Base-by-base conservation (phyloP, 768 basidiomycete species). In the Serendipita sp. region DNA sequence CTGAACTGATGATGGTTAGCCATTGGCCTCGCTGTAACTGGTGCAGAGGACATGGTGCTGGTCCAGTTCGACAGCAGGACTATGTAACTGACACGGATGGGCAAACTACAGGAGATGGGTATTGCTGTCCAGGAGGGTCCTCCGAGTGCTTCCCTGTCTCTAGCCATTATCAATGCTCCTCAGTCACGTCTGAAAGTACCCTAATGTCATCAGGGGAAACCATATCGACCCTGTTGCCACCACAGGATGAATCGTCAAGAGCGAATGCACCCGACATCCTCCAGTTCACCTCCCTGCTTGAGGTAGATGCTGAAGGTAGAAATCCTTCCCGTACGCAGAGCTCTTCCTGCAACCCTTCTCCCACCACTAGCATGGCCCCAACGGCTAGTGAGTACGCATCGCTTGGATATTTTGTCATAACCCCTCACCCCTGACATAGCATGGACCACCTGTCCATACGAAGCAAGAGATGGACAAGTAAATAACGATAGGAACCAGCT, bases 21-120 rank as follows among this genome's bases (percentile, higher is more conserved):
- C 79, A 80, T 67, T 82, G 80, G 80, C 79, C 80, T 1, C 60
- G 79, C 53, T 82, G 80, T 67, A 75, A 79, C 65, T 81, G 79
- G 79, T 82, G 80, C 64, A 61, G 63, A 26, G 60, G 14, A 38
- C 34, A 38, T 38, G 34, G 34, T 14, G 5, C 34, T 38, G 34
- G 14, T 38, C 34, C 7, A 14, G 14, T 14, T 38, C 34, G 5
- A 38, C 34, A 38, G 14, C 34, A 14, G 14, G 5, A 38, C 34
- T 5, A 38, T 38, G 14, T 14, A 14, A 7, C 34, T 38, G 34
- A 38, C 14, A 38, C 34, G 34, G 34, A 38, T 38, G 34, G 14
- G 34, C 7, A 38, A 38, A 38, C 34, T 38, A 38, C 34, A 38
- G 34, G 34, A 14, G 14, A 38, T 38, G 34, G 34, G 14, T 38